Evolutionary conservation across 306 rosid genomes (phyloP).

Genomic region (Bauhinia variegata): DNA sequence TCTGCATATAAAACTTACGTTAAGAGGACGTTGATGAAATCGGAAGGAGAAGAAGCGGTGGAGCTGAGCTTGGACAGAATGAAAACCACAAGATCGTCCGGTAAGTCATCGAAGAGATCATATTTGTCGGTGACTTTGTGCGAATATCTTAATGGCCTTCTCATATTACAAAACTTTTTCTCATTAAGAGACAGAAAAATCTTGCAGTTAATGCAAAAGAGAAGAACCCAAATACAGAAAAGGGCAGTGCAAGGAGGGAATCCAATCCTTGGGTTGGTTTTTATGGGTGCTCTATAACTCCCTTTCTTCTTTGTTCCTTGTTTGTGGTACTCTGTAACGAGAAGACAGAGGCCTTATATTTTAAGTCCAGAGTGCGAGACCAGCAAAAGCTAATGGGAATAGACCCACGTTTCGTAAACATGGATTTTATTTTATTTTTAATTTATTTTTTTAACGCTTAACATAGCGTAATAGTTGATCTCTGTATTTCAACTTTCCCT

Average conservation of each 20-base stretch:
- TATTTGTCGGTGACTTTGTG: conserved; percentile 26
- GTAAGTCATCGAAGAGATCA: conserved; percentile 61
- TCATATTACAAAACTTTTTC: conserved; percentile 22
- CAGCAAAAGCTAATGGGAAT: conserved; percentile 7
- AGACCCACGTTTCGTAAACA: conserved; percentile 33
- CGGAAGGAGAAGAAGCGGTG: conserved; percentile 69
- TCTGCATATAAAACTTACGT: conserved; percentile 50
- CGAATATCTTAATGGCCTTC: conserved; percentile 35
- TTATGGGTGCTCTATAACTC: background rate
- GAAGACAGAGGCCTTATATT: background rate
- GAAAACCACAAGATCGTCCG: conserved; percentile 68
- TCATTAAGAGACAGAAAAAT: background rate
- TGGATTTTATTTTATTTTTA: background rate
- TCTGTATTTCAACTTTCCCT: background rate
- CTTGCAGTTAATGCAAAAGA: background rate
- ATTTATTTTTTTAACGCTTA: background rate
- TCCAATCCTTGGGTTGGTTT: background rate
- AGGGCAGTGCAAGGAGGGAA: background rate
- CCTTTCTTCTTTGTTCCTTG: background rate
- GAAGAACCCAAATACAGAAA: no score
- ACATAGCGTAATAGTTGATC: background rate
- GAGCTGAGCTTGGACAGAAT: conserved; percentile 74
- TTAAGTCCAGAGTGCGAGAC: background rate
- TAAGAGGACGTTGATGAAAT: conserved; percentile 51
- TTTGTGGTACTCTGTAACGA: background rate